Conservation (phyloP, 257 asterid genomes). For the Plantago major region DNA sequence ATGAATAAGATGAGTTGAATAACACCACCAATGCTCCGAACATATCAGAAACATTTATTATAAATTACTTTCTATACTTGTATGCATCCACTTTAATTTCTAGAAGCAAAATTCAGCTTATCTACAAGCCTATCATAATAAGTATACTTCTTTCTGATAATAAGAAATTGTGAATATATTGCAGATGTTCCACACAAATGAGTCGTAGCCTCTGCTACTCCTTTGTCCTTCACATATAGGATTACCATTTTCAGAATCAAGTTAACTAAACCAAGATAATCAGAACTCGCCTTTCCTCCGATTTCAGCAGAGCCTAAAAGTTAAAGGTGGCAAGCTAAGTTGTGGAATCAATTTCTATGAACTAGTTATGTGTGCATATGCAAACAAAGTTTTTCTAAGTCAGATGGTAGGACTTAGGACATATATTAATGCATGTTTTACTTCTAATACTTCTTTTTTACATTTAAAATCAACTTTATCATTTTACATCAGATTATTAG, state of each 20-base stretch:
- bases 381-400: not conserved
- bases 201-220: not conserved
- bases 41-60: no score
- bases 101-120: not conserved
- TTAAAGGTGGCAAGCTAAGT: no score
- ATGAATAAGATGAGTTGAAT: no score
- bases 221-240: constrained; percentile 4
- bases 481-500: not conserved
- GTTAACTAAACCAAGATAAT: no score
- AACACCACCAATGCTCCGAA: no score
- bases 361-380: not conserved
- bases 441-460: not conserved
- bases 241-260: not conserved
- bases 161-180: not conserved
- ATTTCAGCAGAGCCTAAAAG: no score
- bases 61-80: no score
- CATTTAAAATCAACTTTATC: not conserved
- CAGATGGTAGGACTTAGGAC: not conserved
- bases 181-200: not conserved
- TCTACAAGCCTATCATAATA: not conserved
- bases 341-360: no score
- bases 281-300: no score
- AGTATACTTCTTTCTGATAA: not conserved
- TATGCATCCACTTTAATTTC: not conserved
- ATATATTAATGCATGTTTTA: not conserved